Evolutionary conservation across 192 early-diverging fungal species (phyloP), one percentile per base, ranked within the genome.

Genomic region (Coemansia sp.): DNA sequence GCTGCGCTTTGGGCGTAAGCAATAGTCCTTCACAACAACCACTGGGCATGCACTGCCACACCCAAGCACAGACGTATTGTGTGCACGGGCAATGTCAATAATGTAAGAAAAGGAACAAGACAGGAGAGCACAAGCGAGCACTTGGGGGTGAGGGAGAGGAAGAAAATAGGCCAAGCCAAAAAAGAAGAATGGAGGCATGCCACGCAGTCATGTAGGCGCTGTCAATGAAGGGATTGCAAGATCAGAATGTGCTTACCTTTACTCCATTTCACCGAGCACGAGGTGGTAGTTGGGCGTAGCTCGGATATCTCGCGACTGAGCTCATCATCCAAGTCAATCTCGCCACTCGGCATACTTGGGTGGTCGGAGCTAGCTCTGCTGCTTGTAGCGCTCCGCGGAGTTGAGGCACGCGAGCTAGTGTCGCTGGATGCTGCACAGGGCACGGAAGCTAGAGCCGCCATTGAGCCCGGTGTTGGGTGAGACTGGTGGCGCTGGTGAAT

Each of bases 221-320:
- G 24, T 24, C 50, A 28, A 16, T 28, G 26, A n/a, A 9, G 56
- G 56, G n/a, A 36, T 37, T 58, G 56, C 9, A 8, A 1, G 3
- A 18, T 18, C 31, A 21, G 10, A 18, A 37, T 60, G n/a, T 39
- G 67, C 66, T 66, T 78, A 78, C 76, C 76, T 78, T 78, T 78
- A 53, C 66, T 56, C 76, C 76, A 78, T 21, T 69, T 78, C 55
- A 78, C 70, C 3, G 76, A 68, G 66, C 76, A 78, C 0, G 66
- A 63, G 5, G 42, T 31, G 21, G 63, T 58, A 9, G 57, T 34
- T 16, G 76, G 76, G 35, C 48, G 63, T 40, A 78, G 37, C 3
- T 43, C 35, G 60, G 66, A 62, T 68, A 78, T 78, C 28, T 72
- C 66, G 43, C 63, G 70, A 35, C 66, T 63, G 20, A 72, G 62